Evolutionary conservation across 2,329 filamentous ascomycete genomes (phyloP).

Genomic region (Penicillium sp.): DNA sequence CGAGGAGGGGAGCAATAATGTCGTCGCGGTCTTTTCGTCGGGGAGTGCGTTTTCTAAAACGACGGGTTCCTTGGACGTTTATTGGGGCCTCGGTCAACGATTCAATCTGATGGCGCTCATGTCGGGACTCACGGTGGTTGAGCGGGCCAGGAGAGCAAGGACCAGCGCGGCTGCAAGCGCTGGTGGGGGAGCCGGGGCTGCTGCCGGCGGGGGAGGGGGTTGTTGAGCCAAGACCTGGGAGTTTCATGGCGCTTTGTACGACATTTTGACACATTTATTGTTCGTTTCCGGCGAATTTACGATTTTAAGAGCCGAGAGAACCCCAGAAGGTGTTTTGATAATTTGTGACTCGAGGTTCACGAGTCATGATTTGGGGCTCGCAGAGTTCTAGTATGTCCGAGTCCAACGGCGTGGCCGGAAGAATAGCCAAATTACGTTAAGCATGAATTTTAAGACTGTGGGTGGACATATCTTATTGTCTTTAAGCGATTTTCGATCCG

Average conservation of each 20-base stretch:
- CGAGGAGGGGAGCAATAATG: constrained; percentile 28
- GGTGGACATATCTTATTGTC: background rate
- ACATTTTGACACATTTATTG: background rate
- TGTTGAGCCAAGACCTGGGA: constrained; percentile 4
- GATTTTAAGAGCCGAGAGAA: no score
- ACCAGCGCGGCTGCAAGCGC: constrained; percentile 15
- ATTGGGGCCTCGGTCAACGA: constrained; percentile 24
- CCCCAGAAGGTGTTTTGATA: no score
- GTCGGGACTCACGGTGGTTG: constrained; percentile 27
- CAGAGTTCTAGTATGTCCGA: no score
- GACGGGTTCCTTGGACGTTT: constrained; percentile 35
- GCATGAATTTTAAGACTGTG: background rate
- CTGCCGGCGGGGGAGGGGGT: background rate
- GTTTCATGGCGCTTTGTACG: background rate
- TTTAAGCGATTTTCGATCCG: background rate
- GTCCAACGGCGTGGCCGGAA: background rate
- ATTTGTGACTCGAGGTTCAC: no score
- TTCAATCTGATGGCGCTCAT: constrained; percentile 35
- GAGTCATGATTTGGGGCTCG: no score
- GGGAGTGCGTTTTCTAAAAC: constrained; percentile 29
- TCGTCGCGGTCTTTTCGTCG: constrained; percentile 34
- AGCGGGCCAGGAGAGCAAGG: constrained; percentile 22
- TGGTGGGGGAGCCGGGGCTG: constrained; percentile 11
- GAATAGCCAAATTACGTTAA: background rate
- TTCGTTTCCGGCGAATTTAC: no score